Percentiles rank a stretch among this genome's conserved stretches.
phyloP scores from a whole-genome alignment of 306 rosid species.

The Lupinus albus region DNA sequence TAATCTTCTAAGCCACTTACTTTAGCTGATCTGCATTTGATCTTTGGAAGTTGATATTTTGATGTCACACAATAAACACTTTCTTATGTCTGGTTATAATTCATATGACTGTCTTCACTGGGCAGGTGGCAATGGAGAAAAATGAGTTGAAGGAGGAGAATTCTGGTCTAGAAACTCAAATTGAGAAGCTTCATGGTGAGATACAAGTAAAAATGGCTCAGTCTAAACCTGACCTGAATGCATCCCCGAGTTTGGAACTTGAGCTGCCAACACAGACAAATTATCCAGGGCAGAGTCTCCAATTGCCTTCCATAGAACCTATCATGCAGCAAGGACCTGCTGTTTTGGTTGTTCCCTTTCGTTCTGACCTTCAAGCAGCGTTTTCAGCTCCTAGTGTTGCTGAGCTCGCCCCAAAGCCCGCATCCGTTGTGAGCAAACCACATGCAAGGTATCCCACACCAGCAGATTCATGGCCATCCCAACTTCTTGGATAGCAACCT shows the following conservation, averaged over 20 bases:
- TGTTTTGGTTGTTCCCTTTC: conserved; percentile 65
- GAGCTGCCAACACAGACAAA: conserved; percentile 43
- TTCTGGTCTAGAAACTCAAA: conserved; percentile 62
- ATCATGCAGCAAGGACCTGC: conserved; percentile 59
- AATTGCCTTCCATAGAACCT: conserved; percentile 55
- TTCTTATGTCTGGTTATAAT: conserved; percentile 3
- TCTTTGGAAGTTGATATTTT: conserved; percentile 26
- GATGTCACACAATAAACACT: conserved; percentile 4
- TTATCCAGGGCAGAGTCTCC: conserved; percentile 51
- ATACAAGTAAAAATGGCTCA: conserved; percentile 53
- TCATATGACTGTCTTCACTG: conserved; percentile 19
- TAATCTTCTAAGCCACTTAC: conserved; percentile 2
- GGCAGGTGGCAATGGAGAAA: conserved; percentile 76
- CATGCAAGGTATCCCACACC: conserved; percentile 91
- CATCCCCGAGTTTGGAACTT: conserved; percentile 49
- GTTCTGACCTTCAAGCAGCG: conserved; percentile 52
- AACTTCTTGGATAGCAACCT: conserved; percentile 67
- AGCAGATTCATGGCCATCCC: conserved; percentile 80
- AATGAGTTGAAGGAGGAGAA: conserved; percentile 82
- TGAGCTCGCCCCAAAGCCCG: conserved; percentile 44
- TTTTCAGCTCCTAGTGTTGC: conserved; percentile 44
- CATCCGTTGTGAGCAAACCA: conserved; percentile 71
- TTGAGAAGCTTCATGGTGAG: conserved; percentile 71
- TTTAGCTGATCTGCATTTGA: conserved; percentile 27
- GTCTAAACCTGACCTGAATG: conserved; percentile 81